Conservation (phyloP, 441 rosid genomes). For the Bruguiera hainesii region DNA sequence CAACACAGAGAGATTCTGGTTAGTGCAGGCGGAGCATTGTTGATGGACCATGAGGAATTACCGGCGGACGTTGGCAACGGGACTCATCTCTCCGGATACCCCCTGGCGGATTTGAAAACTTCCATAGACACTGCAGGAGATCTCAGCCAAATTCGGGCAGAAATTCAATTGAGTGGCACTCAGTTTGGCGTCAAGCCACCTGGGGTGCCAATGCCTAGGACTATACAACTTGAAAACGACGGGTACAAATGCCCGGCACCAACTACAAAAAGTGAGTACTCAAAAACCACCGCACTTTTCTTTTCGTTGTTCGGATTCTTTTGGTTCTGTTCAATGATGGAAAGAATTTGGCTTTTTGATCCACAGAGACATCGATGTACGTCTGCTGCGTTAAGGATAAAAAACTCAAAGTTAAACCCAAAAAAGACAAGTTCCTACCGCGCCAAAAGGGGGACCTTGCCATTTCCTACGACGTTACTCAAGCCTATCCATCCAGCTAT, state of each 20-base stretch:
- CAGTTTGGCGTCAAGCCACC: constrained; percentile 48
- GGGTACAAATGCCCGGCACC: constrained; percentile 48
- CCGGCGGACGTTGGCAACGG: constrained; percentile 53
- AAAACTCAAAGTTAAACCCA: constrained; percentile 47
- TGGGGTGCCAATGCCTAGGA: constrained; percentile 49
- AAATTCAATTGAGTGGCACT: constrained; percentile 44
- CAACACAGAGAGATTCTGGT: constrained; percentile 67
- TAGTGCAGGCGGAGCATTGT: constrained; percentile 45
- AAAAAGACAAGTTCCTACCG: constrained; percentile 43
- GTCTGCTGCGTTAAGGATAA: constrained; percentile 70
- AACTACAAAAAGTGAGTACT: constrained; percentile 4
- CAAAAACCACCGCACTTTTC: too few species aligned
- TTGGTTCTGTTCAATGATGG: too few species aligned
- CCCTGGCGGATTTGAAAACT: constrained; percentile 42
- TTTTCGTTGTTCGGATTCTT: too few species aligned
- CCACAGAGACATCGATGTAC: background rate
- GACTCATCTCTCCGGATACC: constrained; percentile 43
- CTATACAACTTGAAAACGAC: constrained; percentile 38
- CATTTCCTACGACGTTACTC: constrained; percentile 58
- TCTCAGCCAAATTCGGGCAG: constrained; percentile 38
- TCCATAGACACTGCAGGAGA: constrained; percentile 60
- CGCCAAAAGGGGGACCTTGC: constrained; percentile 57
- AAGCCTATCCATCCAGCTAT: constrained; percentile 62
- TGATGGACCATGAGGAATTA: constrained; percentile 39
- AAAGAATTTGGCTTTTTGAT: too few species aligned